These are phyloP conservation scores for Yamadazyma mexicana DNA, from an alignment of 1,139 yeast genomes.

Conservation along the genomic window DNA sequence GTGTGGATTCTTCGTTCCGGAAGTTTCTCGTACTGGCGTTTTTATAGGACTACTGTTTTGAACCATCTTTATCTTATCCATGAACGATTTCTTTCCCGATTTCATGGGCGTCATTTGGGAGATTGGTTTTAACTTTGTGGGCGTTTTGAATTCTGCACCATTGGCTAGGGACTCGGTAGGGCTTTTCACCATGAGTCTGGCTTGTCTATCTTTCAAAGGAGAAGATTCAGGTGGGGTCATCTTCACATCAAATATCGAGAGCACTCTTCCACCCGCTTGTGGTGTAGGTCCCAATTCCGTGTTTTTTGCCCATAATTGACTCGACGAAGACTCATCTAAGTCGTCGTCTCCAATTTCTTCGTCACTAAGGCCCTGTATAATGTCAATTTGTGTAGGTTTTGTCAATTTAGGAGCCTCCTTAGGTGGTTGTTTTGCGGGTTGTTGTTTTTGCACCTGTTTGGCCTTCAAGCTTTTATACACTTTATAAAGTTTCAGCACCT, in stretches of 20 bases:
- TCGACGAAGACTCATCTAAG: not conserved
- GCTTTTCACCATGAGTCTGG: not conserved
- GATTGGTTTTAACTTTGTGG: constrained; percentile 25
- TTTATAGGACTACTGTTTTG: constrained; percentile 7
- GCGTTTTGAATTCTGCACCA: constrained; percentile 32
- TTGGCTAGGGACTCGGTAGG: too few relatives aligned
- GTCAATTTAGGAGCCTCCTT: not conserved
- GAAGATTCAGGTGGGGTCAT: constrained; percentile 50
- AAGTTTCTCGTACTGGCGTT: not conserved
- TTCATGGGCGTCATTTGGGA: constrained; percentile 8
- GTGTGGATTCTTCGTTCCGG: not conserved
- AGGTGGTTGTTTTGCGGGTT: not conserved
- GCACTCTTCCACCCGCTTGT: constrained; percentile 66
- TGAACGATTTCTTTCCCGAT: constrained; percentile 9
- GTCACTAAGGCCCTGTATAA: constrained; percentile 8
- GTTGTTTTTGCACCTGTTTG: constrained; percentile 6
- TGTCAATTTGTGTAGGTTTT: constrained; percentile 6
- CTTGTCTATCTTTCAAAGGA: constrained; percentile 27
- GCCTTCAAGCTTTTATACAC: constrained; percentile 28
- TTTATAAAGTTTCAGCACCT: constrained; percentile 46
- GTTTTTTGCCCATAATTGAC: not conserved
- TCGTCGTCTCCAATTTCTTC: constrained; percentile 8
- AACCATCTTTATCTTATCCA: constrained; percentile 13
- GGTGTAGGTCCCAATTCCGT: constrained; percentile 73
- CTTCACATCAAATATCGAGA: constrained; percentile 61